Evolutionary conservation across 23 red algal species (phyloP), one percentile per base, ranked within the genome.

Genomic region (Cyanidium caldarium): DNA sequence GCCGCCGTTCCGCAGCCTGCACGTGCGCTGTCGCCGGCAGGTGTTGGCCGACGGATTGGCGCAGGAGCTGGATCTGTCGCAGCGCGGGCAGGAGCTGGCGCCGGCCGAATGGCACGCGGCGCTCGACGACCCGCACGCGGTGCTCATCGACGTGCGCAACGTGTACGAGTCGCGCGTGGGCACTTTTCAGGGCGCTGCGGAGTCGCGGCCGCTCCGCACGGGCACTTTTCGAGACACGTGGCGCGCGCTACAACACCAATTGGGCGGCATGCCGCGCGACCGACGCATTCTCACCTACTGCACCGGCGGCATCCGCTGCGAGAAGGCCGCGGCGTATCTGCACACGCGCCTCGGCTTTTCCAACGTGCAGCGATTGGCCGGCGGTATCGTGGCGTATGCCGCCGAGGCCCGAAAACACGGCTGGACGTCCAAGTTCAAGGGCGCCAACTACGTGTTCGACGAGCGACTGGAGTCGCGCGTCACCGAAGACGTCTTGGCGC

Each of bases 251-350:
- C 69, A 77, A 38, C 61, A 72, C 33, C 77, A 67, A 29, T 75
- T 94, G 2, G 43, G 34, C 21, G 51, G 70, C 0, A 73, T 69
- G 23, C 36, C 69, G 25, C 72, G 79, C 1, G 61, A 57, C 36
- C 75, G 66, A 43, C 73, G 23, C 20, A 81, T 94, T 17, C 67
- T 94, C 40, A 94, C 87, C 5, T 94, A 85, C 46, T 94, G 87
- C 57, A 94, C 87, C 2, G 87, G 87, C 12, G 87, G 87, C 16
- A 94, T 94, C 51, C 80, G 87, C 40, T 94, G 87, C 41, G 87
- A 80, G 1, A 94, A 94, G 69, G 87, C 79, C 13, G 83, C 78
- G 43, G 87, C 87, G 17, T 94, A 74, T 20, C 72, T 94, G n/a
- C 75, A 85, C 35, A 74, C 73, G 28, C 70, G 75, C 20, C 58